phyloP scores from a whole-genome alignment of 768 basidiomycete genomes.

The Boletales sp. region DNA sequence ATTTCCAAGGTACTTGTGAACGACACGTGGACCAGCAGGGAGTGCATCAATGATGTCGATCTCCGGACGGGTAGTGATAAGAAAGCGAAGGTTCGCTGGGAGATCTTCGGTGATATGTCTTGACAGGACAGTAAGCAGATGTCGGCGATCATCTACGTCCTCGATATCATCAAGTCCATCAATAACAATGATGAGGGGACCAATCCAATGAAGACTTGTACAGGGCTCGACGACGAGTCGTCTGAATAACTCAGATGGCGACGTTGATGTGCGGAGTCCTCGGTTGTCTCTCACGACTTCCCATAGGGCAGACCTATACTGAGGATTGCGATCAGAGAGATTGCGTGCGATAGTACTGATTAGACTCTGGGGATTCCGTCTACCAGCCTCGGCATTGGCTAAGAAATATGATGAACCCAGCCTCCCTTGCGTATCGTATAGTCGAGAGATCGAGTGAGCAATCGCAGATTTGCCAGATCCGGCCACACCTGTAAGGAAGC shows the following conservation, averaged over 20 bases:
- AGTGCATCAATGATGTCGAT: not conserved
- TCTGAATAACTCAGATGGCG: slow-evolving; percentile 13
- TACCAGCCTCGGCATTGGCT: not conserved
- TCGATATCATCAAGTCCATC: slow-evolving; percentile 26
- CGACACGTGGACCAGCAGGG: not conserved
- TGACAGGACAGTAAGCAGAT: slow-evolving; percentile 11
- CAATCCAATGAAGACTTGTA: slow-evolving; percentile 7
- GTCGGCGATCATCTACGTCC: slow-evolving; percentile 1
- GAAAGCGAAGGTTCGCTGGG: slow-evolving; percentile 10
- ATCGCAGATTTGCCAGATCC: slow-evolving; percentile 1
- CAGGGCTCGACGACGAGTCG: slow-evolving; percentile 20
- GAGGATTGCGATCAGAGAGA: slow-evolving; percentile 18
- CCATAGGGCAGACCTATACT: slow-evolving; percentile 9
- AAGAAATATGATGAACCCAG: slow-evolving; percentile 25
- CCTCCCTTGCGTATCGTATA: slow-evolving; percentile 7
- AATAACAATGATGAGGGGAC: slow-evolving; percentile 27
- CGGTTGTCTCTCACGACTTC: not conserved
- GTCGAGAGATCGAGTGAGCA: not conserved
- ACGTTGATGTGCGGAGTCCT: not conserved
- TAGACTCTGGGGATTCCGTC: not conserved
- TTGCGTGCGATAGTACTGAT: slow-evolving; percentile 6
- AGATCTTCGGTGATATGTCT: not conserved
- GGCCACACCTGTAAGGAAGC: slow-evolving; percentile 15
- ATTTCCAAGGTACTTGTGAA: not conserved
- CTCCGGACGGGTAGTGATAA: slow-evolving; percentile 16